Conservation (phyloP, 257 asterid genomes). For the Marsdenia floribunda region DNA sequence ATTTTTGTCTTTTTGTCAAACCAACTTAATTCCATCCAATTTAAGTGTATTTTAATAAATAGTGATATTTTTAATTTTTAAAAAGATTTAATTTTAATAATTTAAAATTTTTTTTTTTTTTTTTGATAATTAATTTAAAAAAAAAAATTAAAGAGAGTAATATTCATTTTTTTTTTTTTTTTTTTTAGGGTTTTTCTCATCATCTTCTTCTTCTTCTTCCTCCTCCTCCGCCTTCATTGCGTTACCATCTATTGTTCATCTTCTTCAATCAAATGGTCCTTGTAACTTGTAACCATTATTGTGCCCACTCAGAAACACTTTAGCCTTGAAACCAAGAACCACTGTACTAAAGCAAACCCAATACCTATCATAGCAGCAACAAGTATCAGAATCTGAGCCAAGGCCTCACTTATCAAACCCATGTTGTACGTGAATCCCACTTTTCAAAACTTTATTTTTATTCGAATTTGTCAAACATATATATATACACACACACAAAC, state of each 20-base stretch:
- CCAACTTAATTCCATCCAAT: too few relatives aligned
- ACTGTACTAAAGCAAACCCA: slow-evolving; percentile 25
- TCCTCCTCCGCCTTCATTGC: too few relatives aligned
- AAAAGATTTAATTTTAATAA: too few relatives aligned
- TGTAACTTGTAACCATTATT: slow-evolving; percentile 7
- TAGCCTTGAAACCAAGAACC: slow-evolving; percentile 25
- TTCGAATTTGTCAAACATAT: neutral
- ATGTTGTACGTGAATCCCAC: slow-evolving; percentile 21
- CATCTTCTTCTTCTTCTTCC: too few relatives aligned
- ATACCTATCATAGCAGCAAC: slow-evolving; percentile 22
- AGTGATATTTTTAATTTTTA: too few relatives aligned
- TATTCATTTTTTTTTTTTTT: too few relatives aligned
- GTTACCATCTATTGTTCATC: slow-evolving; percentile 15
- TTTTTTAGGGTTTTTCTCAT: too few relatives aligned
- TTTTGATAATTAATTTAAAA: too few relatives aligned
- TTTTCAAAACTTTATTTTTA: neutral
- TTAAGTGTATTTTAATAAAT: too few relatives aligned
- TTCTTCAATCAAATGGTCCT: slow-evolving; percentile 27
- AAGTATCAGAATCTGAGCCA: slow-evolving; percentile 23
- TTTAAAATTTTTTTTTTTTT: too few relatives aligned
- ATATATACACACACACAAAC: neutral
- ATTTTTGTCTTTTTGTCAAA: too few relatives aligned
- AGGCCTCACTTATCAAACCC: slow-evolving; percentile 25
- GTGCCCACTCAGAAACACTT: neutral
- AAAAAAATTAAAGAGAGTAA: too few relatives aligned